phyloP scores from a whole-genome alignment of 106 monocot species.

The Cymbidium sinense region DNA sequence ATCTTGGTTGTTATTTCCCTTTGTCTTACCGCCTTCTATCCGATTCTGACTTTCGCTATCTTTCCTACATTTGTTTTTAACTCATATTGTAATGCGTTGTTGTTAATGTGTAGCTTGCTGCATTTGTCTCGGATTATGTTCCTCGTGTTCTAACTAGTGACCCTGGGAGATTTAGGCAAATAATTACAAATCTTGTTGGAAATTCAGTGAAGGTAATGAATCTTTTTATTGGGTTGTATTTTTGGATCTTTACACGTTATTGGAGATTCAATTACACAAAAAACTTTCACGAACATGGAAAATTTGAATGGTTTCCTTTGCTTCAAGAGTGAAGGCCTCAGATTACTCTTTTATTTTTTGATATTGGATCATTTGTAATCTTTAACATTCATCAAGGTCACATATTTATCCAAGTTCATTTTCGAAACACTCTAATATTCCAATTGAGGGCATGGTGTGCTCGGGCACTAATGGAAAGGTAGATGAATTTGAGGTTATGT shows the following conservation, averaged over 20 bases:
- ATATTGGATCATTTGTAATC: background rate
- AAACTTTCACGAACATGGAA: too few species aligned
- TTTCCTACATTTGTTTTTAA: background rate
- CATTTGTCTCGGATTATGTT: conserved; percentile 76
- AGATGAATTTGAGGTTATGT: conserved; percentile 9
- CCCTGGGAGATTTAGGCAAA: conserved; percentile 92
- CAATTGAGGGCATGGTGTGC: conserved; percentile 14
- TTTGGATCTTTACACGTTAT: background rate
- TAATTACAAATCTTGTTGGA: conserved; percentile 95
- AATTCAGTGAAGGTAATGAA: conserved; percentile 85
- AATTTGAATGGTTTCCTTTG: background rate
- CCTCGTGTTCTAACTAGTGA: conserved; percentile 84
- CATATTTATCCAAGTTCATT: conserved; percentile 87
- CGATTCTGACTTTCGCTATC: background rate
- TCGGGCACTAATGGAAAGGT: conserved; percentile 24
- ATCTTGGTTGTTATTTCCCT: background rate
- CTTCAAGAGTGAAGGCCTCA: background rate
- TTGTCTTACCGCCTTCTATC: background rate
- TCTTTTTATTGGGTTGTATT: background rate
- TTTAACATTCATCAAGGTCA: conserved; percentile 74
- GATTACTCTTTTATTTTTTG: background rate
- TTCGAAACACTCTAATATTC: conserved; percentile 43
- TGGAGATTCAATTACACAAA: background rate
- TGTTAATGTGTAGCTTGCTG: conserved; percentile 65
- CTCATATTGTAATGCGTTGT: background rate